Evolutionary conservation across 306 rosid species (phyloP).

Genomic region (Arachis stenosperma): DNA sequence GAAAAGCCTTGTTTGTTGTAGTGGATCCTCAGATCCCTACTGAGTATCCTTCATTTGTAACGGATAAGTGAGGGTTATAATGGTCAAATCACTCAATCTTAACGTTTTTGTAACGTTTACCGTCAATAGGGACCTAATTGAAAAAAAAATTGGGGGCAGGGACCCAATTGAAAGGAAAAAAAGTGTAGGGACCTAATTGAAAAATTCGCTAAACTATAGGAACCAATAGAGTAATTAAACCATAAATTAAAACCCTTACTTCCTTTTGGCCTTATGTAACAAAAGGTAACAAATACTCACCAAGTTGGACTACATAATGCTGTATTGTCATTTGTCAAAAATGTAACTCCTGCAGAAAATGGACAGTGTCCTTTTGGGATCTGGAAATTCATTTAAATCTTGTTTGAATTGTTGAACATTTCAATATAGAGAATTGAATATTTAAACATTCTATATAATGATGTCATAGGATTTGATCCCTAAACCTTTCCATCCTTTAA

Average conservation of each 20-base stretch:
- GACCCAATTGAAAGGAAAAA: no score
- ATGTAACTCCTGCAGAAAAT: not conserved
- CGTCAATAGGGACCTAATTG: no score
- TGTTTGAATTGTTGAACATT: not conserved
- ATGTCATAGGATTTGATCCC: not conserved
- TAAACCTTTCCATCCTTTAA: conserved; percentile 27
- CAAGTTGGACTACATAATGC: conserved; percentile 6
- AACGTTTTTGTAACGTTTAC: no score
- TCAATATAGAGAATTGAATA: not conserved
- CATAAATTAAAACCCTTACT: conserved; percentile 12
- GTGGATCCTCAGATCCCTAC: no score
- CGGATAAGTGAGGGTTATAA: no score
- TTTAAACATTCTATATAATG: conserved; percentile 1
- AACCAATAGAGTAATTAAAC: conserved; percentile 2
- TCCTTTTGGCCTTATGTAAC: conserved; percentile 8
- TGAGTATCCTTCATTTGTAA: no score
- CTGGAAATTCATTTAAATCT: conserved; percentile 2
- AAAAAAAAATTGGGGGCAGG: no score
- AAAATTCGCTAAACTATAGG: no score
- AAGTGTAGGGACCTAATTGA: no score
- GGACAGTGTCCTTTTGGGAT: conserved; percentile 3
- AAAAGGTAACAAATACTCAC: not conserved
- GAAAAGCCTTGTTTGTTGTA: no score
- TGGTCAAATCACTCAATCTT: no score
- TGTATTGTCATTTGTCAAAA: conserved; percentile 6